These are phyloP conservation scores for Elsinoe fawcettii DNA, from an alignment of 2,329 filamentous ascomycete species.

Conservation along the genomic window DNA sequence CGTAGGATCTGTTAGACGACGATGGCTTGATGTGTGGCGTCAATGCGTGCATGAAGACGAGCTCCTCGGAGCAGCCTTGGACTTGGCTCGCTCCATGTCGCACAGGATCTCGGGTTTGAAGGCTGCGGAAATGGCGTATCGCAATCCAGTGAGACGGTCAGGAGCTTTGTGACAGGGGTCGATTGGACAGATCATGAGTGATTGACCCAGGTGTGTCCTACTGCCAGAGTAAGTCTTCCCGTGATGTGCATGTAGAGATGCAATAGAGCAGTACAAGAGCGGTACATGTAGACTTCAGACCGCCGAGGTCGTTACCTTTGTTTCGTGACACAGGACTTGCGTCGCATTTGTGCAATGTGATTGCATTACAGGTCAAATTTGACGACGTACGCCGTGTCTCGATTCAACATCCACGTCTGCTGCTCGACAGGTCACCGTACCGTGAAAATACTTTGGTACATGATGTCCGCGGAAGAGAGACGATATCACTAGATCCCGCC, in stretches of 20 bases:
- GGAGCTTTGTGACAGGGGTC: background rate
- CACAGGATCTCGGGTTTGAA: background rate
- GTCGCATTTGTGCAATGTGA: background rate
- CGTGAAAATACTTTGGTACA: conserved; percentile 9
- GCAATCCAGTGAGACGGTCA: conserved; percentile 3
- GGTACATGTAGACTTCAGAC: background rate
- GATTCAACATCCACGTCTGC: background rate
- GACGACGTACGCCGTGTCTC: background rate
- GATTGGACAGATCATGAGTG: background rate
- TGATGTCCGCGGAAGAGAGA: background rate
- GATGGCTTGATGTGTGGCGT: conserved; percentile 2
- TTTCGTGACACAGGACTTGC: background rate
- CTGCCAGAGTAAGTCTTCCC: background rate
- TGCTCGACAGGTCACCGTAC: background rate
- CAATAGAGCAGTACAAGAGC: background rate
- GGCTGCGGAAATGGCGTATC: background rate
- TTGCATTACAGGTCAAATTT: background rate
- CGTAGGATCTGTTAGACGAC: conserved; percentile 1
- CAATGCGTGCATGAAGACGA: conserved; percentile 4
- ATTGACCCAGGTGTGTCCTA: background rate
- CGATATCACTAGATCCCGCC: background rate
- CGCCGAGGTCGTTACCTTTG: background rate
- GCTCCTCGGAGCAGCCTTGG: conserved; percentile 4
- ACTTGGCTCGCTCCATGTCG: background rate
- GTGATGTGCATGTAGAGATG: background rate